phyloP scores from a whole-genome alignment of 2,329 filamentous ascomycete genomes.

The Colletotrichum somersetense region DNA sequence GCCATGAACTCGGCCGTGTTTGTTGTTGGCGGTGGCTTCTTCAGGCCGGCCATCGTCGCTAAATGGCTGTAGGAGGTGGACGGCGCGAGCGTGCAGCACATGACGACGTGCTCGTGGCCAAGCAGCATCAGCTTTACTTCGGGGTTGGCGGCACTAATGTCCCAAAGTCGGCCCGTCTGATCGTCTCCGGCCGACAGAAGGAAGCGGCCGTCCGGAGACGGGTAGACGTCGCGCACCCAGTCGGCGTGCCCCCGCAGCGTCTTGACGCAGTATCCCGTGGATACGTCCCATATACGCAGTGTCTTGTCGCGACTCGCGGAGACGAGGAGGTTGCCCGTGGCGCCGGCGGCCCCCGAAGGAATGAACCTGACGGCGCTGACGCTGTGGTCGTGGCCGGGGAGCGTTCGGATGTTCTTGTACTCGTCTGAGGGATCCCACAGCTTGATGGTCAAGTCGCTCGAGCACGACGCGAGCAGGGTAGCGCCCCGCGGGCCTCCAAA shows the following conservation, averaged over 20 bases:
- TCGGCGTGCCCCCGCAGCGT: constrained; percentile 88
- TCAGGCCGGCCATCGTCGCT: constrained; percentile 81
- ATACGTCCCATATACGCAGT: constrained; percentile 91
- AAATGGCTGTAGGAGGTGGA: constrained; percentile 82
- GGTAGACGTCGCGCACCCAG: constrained; percentile 91
- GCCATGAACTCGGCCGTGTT: constrained; percentile 90
- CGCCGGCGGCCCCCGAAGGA: constrained; percentile 82
- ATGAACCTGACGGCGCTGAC: constrained; percentile 91
- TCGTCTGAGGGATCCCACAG: constrained; percentile 93
- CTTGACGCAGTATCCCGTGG: constrained; percentile 91
- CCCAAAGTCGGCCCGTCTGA: constrained; percentile 86
- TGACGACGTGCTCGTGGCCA: constrained; percentile 87
- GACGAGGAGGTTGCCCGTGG: constrained; percentile 84
- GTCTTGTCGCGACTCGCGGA: constrained; percentile 89
- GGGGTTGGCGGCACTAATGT: constrained; percentile 74
- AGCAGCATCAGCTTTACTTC: constrained; percentile 85
- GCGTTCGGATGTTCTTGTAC: constrained; percentile 94
- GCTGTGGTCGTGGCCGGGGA: constrained; percentile 92
- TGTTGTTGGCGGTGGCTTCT: constrained; percentile 80
- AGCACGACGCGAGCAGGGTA: constrained; percentile 79
- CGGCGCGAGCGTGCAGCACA: constrained; percentile 90
- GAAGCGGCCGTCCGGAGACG: constrained; percentile 85
- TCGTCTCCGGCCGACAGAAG: constrained; percentile 88
- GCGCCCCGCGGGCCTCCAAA: constrained; percentile 87
- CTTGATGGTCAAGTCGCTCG: constrained; percentile 92